phyloP scores from a whole-genome alignment of 2,329 filamentous ascomycete species.

The Macrophomina pseudophaseolina region DNA sequence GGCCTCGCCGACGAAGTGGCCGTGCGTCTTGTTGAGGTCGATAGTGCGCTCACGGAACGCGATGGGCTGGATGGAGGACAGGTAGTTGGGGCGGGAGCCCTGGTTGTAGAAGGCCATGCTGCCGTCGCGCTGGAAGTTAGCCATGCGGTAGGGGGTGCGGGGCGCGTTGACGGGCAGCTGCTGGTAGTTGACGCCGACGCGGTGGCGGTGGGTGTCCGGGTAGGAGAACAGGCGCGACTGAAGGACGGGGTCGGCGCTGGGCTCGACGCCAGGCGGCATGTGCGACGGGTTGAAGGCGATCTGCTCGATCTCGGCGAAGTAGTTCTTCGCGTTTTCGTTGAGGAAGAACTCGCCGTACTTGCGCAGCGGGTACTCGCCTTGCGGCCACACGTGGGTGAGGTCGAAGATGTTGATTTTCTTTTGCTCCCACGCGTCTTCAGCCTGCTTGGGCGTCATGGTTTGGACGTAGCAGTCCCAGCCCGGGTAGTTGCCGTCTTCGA shows the following conservation, averaged over 20 bases:
- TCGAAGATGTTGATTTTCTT: constrained; percentile 62
- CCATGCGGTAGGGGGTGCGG: constrained; percentile 61
- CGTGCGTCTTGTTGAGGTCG: constrained; percentile 57
- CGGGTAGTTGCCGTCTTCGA: constrained; percentile 59
- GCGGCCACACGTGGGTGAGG: constrained; percentile 61
- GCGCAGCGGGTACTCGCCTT: constrained; percentile 57
- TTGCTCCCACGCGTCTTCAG: constrained; percentile 58
- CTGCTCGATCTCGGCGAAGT: constrained; percentile 72
- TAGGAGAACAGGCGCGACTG: constrained; percentile 75
- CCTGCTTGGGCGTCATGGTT: constrained; percentile 59
- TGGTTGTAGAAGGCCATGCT: constrained; percentile 72
- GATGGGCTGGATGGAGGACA: constrained; percentile 59
- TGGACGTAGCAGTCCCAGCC: constrained; percentile 58
- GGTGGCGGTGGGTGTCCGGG: constrained; percentile 67
- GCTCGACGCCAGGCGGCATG: constrained; percentile 69
- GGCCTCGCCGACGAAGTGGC: constrained; percentile 55
- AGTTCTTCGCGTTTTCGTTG: constrained; percentile 64
- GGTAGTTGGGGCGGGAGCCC: constrained; percentile 63
- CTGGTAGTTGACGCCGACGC: constrained; percentile 64
- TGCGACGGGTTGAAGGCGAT: constrained; percentile 72
- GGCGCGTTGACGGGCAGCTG: constrained; percentile 61
- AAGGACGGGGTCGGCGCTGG: constrained; percentile 71
- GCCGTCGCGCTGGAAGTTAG: constrained; percentile 75
- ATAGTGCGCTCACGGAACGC: constrained; percentile 53
- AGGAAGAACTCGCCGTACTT: constrained; percentile 59